Evolutionary conservation across 2,329 filamentous ascomycete species (phyloP).

Genomic region (Cryphonectria japonica): DNA sequence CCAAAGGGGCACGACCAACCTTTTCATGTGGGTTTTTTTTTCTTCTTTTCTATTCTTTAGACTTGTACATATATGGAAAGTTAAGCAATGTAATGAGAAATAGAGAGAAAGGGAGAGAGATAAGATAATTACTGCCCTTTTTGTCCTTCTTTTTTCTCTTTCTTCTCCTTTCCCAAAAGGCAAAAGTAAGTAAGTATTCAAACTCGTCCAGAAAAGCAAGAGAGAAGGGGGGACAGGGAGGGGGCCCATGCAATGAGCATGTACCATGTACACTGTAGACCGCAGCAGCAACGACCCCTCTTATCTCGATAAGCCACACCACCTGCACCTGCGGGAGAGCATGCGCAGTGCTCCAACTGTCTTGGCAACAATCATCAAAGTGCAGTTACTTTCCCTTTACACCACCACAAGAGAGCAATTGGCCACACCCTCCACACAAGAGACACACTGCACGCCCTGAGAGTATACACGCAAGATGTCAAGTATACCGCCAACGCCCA

Average conservation of each 20-base stretch:
- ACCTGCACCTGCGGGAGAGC: conserved; percentile 1
- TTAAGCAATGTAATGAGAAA: background rate
- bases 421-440: background rate
- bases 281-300: background rate
- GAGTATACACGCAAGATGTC: conserved; percentile 45
- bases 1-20: background rate
- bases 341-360: background rate
- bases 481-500: conserved; percentile 53
- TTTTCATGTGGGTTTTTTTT: background rate
- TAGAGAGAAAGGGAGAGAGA: no score
- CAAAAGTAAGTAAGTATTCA: background rate
- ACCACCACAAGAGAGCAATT: conserved; percentile 7
- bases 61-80: background rate
- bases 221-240: background rate
- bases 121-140: no score
- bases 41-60: background rate
- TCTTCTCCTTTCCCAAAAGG: background rate
- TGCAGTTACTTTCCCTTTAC: background rate
- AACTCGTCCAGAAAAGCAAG: no score
- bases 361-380: background rate
- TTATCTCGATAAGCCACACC: conserved; percentile 22
- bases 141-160: no score
- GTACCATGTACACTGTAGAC: background rate
- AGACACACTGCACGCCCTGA: background rate
- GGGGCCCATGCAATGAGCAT: conserved; percentile 10